Evolutionary conservation across 345 rosid species (phyloP), one percentile per base, ranked within the genome.

Genomic region (Acer negundo): DNA sequence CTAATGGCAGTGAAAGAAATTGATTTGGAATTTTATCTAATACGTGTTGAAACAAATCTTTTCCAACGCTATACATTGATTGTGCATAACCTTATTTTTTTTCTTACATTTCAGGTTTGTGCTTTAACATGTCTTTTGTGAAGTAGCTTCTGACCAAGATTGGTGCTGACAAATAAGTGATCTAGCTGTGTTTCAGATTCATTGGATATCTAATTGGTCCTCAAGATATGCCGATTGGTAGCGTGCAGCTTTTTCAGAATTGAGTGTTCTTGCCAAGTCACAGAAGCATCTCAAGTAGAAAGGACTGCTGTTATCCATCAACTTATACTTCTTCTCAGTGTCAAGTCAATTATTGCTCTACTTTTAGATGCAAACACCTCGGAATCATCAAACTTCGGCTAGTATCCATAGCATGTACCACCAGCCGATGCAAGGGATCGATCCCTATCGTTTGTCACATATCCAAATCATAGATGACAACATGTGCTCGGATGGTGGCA

Each of bases 331-430:
- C 19, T 47, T 70, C 70, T 65, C 56, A 19, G 55, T 13, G 51
- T 31, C 22, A 62, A 56, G 74, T 58, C 9, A 44, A 62, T 74
- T 61, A 23, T 80, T 35, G 46, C 40, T 16, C 61, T 38, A 69
- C 53, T 49, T 71, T 77, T 65, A 75, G 84, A 94, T 94, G 99
- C 94, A 81, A 85, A 90, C 87, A 51, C 89, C 99, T 81, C 89
- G 86, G 84, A 84, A 94, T 56, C 90, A 80, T 73, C 88, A 77
- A 73, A 82, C 68, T 77, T 79, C 95, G 20, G 85, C 93, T 20
- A 77, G 86, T 63, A 69, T 90, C 78, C 90, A 85, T 35, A 76
- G 87, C 77, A 80, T 86, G 75, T 90, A 84, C 83, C 88, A 79
- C 73, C 88, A 86, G 72, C 86, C 91, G 3, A 64, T 73, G 81